Evolutionary conservation across 2,329 filamentous ascomycete genomes (phyloP).

Genomic region (Pseudofabraea citricarpa): DNA sequence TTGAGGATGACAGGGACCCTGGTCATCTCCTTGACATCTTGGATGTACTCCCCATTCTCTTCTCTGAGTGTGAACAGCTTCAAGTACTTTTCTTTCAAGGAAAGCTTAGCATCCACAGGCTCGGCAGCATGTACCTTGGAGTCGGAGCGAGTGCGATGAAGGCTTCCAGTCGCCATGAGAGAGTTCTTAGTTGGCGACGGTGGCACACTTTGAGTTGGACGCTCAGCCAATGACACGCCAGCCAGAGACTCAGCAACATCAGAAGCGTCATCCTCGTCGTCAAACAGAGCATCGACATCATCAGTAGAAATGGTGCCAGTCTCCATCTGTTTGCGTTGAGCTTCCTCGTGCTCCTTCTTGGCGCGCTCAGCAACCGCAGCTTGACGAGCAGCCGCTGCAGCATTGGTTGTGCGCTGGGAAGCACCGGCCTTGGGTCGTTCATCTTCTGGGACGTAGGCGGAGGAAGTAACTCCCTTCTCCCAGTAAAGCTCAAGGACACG

Average conservation of each 20-base stretch:
- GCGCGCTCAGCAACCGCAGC: slow-evolving; percentile 77
- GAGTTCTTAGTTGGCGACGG: slow-evolving; percentile 80
- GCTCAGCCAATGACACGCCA: slow-evolving; percentile 82
- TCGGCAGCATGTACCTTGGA: slow-evolving; percentile 79
- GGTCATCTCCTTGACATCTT: slow-evolving; percentile 97
- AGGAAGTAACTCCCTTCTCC: slow-evolving; percentile 98
- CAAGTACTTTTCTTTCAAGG: slow-evolving; percentile 94
- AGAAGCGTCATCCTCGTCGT: slow-evolving; percentile 77
- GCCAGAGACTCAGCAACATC: slow-evolving; percentile 89
- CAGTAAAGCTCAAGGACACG: slow-evolving; percentile 94
- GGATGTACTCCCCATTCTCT: slow-evolving; percentile 92
- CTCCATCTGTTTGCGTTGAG: slow-evolving; percentile 87
- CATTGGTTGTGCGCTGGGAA: slow-evolving; percentile 69
- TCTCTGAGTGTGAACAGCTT: slow-evolving; percentile 86
- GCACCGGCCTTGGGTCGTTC: slow-evolving; percentile 83
- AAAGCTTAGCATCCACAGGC: slow-evolving; percentile 72
- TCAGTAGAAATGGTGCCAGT: slow-evolving; percentile 91
- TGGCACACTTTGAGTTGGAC: slow-evolving; percentile 91
- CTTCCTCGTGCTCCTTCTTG: slow-evolving; percentile 84
- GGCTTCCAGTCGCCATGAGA: slow-evolving; percentile 56
- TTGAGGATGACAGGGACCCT: slow-evolving; percentile 96
- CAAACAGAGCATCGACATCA: slow-evolving; percentile 92
- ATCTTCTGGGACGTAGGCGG: slow-evolving; percentile 92
- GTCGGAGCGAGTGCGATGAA: slow-evolving; percentile 88
- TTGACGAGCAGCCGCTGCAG: slow-evolving; percentile 70